Base-by-base conservation (phyloP, 169 alveolate genomes). In the Eimeria acervulina region DNA sequence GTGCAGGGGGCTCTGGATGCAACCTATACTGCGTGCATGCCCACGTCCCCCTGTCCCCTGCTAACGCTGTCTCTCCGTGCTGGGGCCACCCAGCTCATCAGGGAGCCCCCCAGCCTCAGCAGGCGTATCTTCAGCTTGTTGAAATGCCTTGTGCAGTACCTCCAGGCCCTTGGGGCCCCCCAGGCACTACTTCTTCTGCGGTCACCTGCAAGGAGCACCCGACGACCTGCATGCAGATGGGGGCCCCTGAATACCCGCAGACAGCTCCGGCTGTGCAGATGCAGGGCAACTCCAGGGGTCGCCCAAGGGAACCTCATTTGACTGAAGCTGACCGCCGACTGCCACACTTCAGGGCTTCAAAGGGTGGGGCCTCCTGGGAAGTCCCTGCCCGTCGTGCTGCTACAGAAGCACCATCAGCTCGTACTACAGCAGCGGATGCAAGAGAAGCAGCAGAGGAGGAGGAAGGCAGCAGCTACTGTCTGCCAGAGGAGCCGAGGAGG, bases 311-410 rank as follows among this genome's bases (percentile, higher is more conserved):
- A 10, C 92, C 92, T n/a, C 55, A 0, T 12, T 59, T 84, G 66
- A 84, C 92, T 1, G 74, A 51, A 21, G 76, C 92, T 4, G 92
- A 84, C 36, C 38, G 68, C 52, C 78, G 33, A 28, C 28, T 84
- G 92, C 92, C 76, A 23, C 78, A 23, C 76, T 84, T 84, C 33
- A 28, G 66, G 51, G 92, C 76, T 19, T 12, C 78, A 8, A 84
- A 84, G 33, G 92, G 92, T 2, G 92, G 92, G 92, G 92, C 78
- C 6, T 44, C 92, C 76, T 84, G 92, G 92, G 92, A 84, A 51
- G 66, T 84, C 52, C 76, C 92, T 51, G 92, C 38, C 42, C 23
- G 55, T 26, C 10, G 10, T 42, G 31, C 44, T 1, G 51, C 44
- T 26, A 68, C 55, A 4, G 55, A 42, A 26, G 52, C n/a, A n/a